Evolutionary conservation across 2,329 filamentous ascomycete species (phyloP).

Genomic region (Tothia fuscella): DNA sequence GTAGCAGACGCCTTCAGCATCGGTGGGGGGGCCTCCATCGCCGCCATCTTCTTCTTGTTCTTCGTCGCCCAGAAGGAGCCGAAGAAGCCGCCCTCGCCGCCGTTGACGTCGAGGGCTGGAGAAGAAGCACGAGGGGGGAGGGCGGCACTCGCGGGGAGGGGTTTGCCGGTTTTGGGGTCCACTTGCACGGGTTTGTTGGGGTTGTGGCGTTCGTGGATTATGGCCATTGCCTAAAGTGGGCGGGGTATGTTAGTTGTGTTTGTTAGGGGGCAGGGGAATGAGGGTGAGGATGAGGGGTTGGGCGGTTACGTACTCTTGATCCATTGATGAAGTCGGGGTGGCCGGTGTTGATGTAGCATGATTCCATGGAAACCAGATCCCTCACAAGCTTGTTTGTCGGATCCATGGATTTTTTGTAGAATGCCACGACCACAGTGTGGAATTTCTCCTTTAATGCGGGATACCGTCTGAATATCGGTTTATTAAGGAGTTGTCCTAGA

Average conservation of each 20-base stretch:
- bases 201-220: slow-evolving; percentile 86
- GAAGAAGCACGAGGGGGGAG: slow-evolving; percentile 63
- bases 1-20: slow-evolving; percentile 90
- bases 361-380: slow-evolving; percentile 89
- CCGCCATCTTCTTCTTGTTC: slow-evolving; percentile 99
- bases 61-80: slow-evolving; percentile 97
- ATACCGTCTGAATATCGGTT: slow-evolving; percentile 84
- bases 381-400: slow-evolving; percentile 94
- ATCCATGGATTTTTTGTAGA: slow-evolving; percentile 98
- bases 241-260: slow-evolving; percentile 38
- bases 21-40: slow-evolving; percentile 91
- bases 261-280: slow-evolving; percentile 1
- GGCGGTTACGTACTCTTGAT: slow-evolving; percentile 64
- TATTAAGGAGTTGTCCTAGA: slow-evolving; percentile 75
- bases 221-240: too few relatives aligned
- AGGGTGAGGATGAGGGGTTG: background rate
- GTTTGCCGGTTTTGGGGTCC: slow-evolving; percentile 97
- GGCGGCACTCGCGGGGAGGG: slow-evolving; percentile 50
- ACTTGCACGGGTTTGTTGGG: slow-evolving; percentile 74
- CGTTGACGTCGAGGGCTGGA: slow-evolving; percentile 53
- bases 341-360: slow-evolving; percentile 96
- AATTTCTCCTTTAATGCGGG: slow-evolving; percentile 95
- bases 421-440: slow-evolving; percentile 78
- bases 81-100: slow-evolving; percentile 70
- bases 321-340: slow-evolving; percentile 97